Evolutionary conservation across 2,329 filamentous ascomycete genomes (phyloP).

Genomic region (Neofusicoccum sp.): DNA sequence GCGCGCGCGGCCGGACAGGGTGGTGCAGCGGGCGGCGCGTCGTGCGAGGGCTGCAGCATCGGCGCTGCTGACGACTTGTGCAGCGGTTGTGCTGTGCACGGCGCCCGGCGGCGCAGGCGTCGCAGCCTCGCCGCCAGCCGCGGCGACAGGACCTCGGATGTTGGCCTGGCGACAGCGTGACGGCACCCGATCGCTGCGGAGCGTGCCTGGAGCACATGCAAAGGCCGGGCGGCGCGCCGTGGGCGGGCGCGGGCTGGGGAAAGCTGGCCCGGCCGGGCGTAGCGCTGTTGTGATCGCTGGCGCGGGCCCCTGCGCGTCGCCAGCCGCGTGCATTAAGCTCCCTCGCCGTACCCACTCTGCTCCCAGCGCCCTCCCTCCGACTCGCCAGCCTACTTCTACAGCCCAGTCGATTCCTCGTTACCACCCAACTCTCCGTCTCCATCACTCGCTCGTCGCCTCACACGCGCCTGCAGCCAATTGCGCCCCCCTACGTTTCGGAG

Average conservation of each 20-base stretch:
- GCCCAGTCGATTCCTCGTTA: constrained; percentile 26
- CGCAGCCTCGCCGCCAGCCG: not conserved
- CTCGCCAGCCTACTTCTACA: constrained; percentile 35
- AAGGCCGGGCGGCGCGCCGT: not conserved
- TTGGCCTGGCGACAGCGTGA: constrained; percentile 13
- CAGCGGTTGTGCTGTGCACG: not conserved
- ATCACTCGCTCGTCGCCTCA: constrained; percentile 35
- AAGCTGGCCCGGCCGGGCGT: constrained; percentile 5
- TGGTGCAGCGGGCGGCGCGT: not conserved
- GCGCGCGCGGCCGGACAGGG: not conserved
- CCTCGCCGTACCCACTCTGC: constrained; percentile 14
- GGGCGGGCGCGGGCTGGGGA: constrained; percentile 10
- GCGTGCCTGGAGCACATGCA: constrained; percentile 17
- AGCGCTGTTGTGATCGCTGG: constrained; percentile 13
- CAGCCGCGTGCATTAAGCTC: constrained; percentile 18
- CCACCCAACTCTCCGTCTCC: constrained; percentile 27
- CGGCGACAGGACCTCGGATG: constrained; percentile 4
- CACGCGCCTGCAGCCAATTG: constrained; percentile 39
- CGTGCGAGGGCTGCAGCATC: constrained; percentile 11
- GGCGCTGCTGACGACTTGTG: not conserved
- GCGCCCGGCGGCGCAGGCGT: not conserved
- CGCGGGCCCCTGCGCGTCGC: constrained; percentile 5
- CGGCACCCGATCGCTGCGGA: constrained; percentile 7
- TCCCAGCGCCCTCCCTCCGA: constrained; percentile 23
- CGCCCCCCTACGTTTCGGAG: constrained; percentile 26